phyloP scores from a whole-genome alignment of 2,329 filamentous ascomycete species.

The Ophiocordyceps camponoti-saundersi region DNA sequence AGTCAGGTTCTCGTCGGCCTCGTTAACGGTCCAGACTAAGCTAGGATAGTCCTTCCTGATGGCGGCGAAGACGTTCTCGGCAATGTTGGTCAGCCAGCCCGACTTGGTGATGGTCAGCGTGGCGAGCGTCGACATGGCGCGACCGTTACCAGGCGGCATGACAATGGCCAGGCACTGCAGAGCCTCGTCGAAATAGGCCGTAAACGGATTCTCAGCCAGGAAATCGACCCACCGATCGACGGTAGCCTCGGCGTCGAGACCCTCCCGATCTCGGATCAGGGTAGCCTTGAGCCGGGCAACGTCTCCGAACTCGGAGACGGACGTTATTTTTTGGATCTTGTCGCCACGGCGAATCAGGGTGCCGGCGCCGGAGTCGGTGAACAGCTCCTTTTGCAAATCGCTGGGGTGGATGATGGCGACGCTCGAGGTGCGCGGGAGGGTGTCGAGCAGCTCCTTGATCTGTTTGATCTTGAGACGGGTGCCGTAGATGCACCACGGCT shows the following conservation, averaged over 20 bases:
- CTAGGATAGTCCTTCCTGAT: slow-evolving; percentile 89
- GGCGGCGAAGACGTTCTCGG: slow-evolving; percentile 84
- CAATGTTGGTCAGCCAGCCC: slow-evolving; percentile 86
- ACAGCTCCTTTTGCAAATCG: slow-evolving; percentile 89
- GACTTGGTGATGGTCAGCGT: slow-evolving; percentile 88
- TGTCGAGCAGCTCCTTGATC: slow-evolving; percentile 83
- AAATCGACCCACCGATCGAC: slow-evolving; percentile 77
- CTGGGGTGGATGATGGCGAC: slow-evolving; percentile 96
- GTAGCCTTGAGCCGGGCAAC: slow-evolving; percentile 64
- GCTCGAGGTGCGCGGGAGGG: slow-evolving; percentile 77
- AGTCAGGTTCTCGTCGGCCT: slow-evolving; percentile 87
- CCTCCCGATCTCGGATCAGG: slow-evolving; percentile 65
- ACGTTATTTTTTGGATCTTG: slow-evolving; percentile 62
- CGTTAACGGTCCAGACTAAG: slow-evolving; percentile 90
- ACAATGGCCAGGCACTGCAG: slow-evolving; percentile 90
- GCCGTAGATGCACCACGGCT: slow-evolving; percentile 89
- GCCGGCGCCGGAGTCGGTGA: slow-evolving; percentile 88
- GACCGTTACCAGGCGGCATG: slow-evolving; percentile 50
- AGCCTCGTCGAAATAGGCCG: slow-evolving; percentile 83
- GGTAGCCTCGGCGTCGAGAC: slow-evolving; percentile 64
- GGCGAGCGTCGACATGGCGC: slow-evolving; percentile 63
- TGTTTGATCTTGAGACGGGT: slow-evolving; percentile 95
- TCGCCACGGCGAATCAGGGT: slow-evolving; percentile 85
- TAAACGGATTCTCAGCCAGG: slow-evolving; percentile 63
- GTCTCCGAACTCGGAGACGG: slow-evolving; percentile 59